Percentiles rank a stretch among this genome's conserved stretches.
These are phyloP conservation scores for Xylariaceae sp. DNA, from an alignment of 2,329 filamentous ascomycete genomes.

Conservation along the genomic window DNA sequence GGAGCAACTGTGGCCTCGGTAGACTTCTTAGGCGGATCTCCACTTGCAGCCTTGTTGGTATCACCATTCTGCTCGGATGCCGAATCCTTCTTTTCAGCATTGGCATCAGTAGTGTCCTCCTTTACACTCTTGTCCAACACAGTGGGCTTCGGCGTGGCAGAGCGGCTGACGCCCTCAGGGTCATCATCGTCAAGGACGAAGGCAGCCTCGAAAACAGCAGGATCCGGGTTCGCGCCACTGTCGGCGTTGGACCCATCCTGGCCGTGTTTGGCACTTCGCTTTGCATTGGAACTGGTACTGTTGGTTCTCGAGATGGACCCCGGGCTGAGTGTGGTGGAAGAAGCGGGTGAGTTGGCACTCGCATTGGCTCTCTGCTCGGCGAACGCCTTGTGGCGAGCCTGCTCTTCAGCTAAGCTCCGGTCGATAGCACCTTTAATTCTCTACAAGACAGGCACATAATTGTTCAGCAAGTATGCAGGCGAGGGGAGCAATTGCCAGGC, in stretches of 20 bases:
- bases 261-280: slow-evolving; percentile 49
- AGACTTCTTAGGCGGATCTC: slow-evolving; percentile 31
- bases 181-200: slow-evolving; percentile 91
- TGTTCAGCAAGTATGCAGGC: slow-evolving; percentile 13
- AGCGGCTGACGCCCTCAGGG: slow-evolving; percentile 70
- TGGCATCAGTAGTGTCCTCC: slow-evolving; percentile 27
- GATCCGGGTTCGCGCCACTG: slow-evolving; percentile 69
- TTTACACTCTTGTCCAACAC: slow-evolving; percentile 43
- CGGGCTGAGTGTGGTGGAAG: too few species aligned
- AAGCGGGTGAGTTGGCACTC: slow-evolving; percentile 48
- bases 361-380: slow-evolving; percentile 52
- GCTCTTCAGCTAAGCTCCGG: slow-evolving; percentile 87
- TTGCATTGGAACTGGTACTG: slow-evolving; percentile 44
- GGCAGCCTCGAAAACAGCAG: slow-evolving; percentile 83
- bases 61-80: slow-evolving; percentile 19
- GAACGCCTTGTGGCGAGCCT: slow-evolving; percentile 72
- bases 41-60: slow-evolving; percentile 3
- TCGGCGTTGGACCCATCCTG: slow-evolving; percentile 47
- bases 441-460: slow-evolving; percentile 48
- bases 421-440: slow-evolving; percentile 86
- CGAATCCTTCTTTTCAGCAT: slow-evolving; percentile 27
- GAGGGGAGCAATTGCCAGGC: too few species aligned
- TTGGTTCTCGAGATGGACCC: slow-evolving; percentile 47
- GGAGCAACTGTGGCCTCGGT: slow-evolving; percentile 31
- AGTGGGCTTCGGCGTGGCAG: slow-evolving; percentile 60